Evolutionary conservation across 2,329 filamentous ascomycete species (phyloP).

Genomic region (Colletotrichum sp.): DNA sequence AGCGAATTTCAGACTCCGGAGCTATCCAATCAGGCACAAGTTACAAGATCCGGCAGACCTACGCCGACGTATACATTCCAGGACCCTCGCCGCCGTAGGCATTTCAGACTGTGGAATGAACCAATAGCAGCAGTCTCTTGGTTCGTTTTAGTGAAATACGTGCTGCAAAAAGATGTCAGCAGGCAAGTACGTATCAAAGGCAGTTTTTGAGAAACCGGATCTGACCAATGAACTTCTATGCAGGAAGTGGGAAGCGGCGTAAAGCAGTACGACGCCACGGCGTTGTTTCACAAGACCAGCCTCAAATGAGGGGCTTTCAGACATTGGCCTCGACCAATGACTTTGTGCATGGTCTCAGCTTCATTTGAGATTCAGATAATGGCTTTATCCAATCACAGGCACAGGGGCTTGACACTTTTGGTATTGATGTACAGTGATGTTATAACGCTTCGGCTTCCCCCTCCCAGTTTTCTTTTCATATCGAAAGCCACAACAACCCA

Average conservation of each 20-base stretch:
- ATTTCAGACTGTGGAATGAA: not conserved
- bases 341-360: not conserved
- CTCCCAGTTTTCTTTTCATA: too few relatives aligned
- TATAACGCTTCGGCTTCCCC: not conserved
- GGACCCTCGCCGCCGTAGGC: too few relatives aligned
- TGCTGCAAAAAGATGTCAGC: too few relatives aligned
- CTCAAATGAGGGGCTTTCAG: not conserved
- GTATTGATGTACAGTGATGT: too few relatives aligned
- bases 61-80: not conserved
- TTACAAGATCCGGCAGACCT: not conserved
- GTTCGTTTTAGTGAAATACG: not conserved
- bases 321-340: too few relatives aligned
- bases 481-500: too few relatives aligned
- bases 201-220: not conserved
- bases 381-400: not conserved
- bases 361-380: not conserved
- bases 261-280: too few relatives aligned
- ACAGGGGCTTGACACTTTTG: too few relatives aligned
- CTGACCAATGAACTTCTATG: not conserved
- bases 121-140: not conserved
- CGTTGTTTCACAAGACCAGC: accelerated
- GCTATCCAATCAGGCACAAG: not conserved
- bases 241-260: too few relatives aligned
- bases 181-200: not conserved
- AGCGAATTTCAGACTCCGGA: not conserved